phyloP scores from a whole-genome alignment of 75 land plant genomes.

The Isoetes taiwanensis region DNA sequence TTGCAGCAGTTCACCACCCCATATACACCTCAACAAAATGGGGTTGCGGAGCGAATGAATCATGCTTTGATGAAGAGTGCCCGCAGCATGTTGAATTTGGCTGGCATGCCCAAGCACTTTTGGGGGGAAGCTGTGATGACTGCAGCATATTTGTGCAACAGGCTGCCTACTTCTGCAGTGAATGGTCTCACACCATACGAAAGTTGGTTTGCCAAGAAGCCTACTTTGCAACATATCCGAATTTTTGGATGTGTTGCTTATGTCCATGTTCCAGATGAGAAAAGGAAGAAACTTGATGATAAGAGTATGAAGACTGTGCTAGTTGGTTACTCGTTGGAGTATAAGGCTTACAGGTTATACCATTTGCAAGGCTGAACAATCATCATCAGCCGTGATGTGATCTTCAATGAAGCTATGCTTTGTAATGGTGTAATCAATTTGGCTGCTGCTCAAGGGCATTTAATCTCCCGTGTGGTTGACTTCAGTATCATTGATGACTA shows the following conservation, averaged over 20 bases:
- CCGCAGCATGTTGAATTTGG: too few species aligned
- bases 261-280: too few species aligned
- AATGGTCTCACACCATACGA: neutral
- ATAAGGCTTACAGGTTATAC: neutral
- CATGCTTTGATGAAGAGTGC: neutral
- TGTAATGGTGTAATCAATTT: neutral
- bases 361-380: neutral
- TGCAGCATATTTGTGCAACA: neutral
- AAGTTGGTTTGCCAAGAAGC: neutral
- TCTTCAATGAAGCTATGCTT: neutral
- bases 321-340: neutral
- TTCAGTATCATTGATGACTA: too few species aligned
- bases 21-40: too few species aligned
- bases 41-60: neutral
- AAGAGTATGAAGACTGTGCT: neutral
- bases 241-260: neutral
- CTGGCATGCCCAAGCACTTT: neutral
- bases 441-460: neutral
- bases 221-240: neutral
- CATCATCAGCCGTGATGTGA: neutral
- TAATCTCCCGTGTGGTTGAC: too few species aligned
- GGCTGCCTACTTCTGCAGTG: too few species aligned
- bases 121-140: neutral
- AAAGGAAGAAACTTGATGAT: neutral
- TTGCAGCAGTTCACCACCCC: slow-evolving; percentile 7